phyloP scores from a whole-genome alignment of 1,284 basidiomycete genomes.

The Cryptococcus deneoformans region DNA sequence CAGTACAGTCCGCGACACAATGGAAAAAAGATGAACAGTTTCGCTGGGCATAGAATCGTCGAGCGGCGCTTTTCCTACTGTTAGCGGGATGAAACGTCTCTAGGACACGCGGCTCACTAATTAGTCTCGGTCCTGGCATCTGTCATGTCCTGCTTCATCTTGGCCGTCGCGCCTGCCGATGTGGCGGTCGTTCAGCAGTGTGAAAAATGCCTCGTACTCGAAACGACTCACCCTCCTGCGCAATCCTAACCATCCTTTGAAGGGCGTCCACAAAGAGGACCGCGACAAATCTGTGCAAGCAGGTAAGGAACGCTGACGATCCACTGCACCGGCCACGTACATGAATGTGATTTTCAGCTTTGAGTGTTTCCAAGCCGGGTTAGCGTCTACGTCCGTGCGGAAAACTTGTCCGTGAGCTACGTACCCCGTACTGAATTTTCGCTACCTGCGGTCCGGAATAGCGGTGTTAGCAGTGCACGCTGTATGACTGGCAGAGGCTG shows the following conservation, averaged over 20 bases:
- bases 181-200: neutral
- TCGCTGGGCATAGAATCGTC: slow-evolving; percentile 82
- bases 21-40: slow-evolving; percentile 42
- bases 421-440: slow-evolving; percentile 54
- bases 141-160: slow-evolving; percentile 57
- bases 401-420: slow-evolving; percentile 5
- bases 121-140: slow-evolving; percentile 79
- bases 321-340: slow-evolving; percentile 51
- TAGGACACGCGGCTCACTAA: slow-evolving; percentile 51
- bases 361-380: slow-evolving; percentile 1
- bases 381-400: slow-evolving; percentile 4
- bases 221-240: slow-evolving; percentile 48
- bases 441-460: slow-evolving; percentile 38
- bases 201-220: neutral
- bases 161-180: slow-evolving; percentile 66
- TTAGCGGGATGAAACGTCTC: neutral
- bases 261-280: slow-evolving; percentile 72
- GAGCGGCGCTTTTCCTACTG: slow-evolving; percentile 56
- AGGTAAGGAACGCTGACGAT: neutral
- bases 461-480: slow-evolving; percentile 12
- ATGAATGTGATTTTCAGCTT: slow-evolving; percentile 89
- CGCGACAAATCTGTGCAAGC: slow-evolving; percentile 66
- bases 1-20: slow-evolving; percentile 7
- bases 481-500: neutral
- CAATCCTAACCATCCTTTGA: slow-evolving; percentile 87